A percentile compares a stretch with the other conserved stretches of the same genome.
phyloP scores from a whole-genome alignment of 1,139 yeast genomes.

The Diutina neorugosa region DNA sequence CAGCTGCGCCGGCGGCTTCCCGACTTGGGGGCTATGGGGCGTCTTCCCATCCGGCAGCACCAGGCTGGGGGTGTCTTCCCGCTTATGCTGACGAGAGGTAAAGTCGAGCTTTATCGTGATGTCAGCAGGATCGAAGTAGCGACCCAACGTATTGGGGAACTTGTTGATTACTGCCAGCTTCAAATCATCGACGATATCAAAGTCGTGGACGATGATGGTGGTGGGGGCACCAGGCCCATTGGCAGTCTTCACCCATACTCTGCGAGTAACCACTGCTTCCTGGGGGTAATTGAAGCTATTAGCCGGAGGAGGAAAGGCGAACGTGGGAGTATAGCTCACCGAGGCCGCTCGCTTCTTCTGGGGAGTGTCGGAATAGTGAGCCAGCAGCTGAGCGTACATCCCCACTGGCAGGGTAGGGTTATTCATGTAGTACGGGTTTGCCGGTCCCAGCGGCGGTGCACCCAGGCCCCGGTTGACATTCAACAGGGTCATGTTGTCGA shows the following conservation, averaged over 20 bases:
- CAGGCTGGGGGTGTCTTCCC: not conserved
- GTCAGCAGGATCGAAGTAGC: conserved; percentile 61
- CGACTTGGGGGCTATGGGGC: not conserved
- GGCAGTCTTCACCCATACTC: conserved; percentile 58
- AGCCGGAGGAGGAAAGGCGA: not conserved
- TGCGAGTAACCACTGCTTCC: not conserved
- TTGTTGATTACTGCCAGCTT: conserved; percentile 47
- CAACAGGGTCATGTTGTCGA: not conserved
- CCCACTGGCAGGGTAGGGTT: conserved; percentile 3
- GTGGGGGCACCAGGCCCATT: conserved; percentile 55
- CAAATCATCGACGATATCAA: conserved; percentile 63
- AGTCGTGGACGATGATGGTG: conserved; percentile 40
- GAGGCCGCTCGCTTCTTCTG: not conserved
- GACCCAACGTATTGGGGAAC: conserved; percentile 60
- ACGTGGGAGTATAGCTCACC: not conserved
- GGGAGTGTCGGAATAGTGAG: not conserved
- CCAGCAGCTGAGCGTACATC: not conserved
- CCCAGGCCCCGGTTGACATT: not conserved
- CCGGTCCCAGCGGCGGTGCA: not conserved
- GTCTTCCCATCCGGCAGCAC: conserved; percentile 1
- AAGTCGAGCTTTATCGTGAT: conserved; percentile 11
- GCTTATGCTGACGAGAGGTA: not conserved
- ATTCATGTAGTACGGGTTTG: not conserved
- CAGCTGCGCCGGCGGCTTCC: not conserved
- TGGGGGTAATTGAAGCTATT: not conserved